phyloP scores from a whole-genome alignment of 805 yeast species.

The Schwanniomyces vanrijiae region DNA sequence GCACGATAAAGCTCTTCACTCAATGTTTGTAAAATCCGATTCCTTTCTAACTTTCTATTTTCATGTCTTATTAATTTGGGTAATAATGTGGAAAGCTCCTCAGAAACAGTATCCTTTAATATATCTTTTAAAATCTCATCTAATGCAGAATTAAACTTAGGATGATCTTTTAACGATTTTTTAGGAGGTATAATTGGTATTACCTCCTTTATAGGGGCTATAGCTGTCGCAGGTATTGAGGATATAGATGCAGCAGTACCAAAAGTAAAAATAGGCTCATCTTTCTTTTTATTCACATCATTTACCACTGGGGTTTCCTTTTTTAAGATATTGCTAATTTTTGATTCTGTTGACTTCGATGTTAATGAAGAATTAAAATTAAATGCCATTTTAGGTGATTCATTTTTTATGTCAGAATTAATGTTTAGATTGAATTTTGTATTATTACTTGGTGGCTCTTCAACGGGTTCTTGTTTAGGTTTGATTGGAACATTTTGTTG shows the following conservation, averaged over 20 bases:
- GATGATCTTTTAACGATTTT: conserved; percentile 22
- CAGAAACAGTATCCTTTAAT: conserved; percentile 17
- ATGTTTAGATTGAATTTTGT: neutral
- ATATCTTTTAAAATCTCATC: conserved; percentile 18
- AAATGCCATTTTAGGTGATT: neutral
- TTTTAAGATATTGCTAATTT: neutral
- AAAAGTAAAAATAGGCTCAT: neutral
- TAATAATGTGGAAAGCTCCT: conserved; percentile 24
- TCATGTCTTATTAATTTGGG: conserved; percentile 23
- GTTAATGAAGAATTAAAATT: neutral
- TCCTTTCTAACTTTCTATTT: conserved; percentile 20
- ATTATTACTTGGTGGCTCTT: neutral
- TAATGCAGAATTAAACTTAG: conserved; percentile 28
- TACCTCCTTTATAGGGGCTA: neutral
- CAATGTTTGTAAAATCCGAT: conserved; percentile 33
- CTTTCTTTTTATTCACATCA: neutral
- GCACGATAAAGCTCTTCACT: conserved; percentile 56
- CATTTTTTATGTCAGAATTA: neutral
- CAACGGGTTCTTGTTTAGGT: neutral
- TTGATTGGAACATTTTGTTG: neutral
- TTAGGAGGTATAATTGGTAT: conserved; percentile 2
- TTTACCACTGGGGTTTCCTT: neutral
- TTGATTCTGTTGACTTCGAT: neutral
- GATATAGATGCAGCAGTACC: neutral
- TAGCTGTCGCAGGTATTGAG: neutral